Conservation (phyloP, 257 asterid species). For the Echites panduratus region DNA sequence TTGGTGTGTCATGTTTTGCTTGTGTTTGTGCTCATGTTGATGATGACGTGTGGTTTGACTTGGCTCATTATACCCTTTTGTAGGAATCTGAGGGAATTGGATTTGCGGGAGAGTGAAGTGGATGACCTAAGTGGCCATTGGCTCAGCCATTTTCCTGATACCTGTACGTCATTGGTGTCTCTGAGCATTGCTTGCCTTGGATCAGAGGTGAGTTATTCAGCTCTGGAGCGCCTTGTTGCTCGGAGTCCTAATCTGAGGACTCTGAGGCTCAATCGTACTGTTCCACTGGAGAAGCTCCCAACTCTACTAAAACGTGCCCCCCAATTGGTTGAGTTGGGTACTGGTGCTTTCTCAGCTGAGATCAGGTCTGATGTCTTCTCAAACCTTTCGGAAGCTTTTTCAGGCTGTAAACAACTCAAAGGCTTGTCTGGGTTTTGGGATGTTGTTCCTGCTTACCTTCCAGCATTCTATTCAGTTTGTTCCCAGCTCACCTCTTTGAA, state of each 20-base stretch:
- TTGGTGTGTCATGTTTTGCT: no score
- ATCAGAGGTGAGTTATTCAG: constrained; percentile 38
- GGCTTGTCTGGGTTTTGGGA: constrained; percentile 94
- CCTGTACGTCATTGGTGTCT: constrained; percentile 35
- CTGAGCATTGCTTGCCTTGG: constrained; percentile 37
- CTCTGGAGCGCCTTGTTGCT: constrained; percentile 38
- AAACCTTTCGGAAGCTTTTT: constrained; percentile 56
- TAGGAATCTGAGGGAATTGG: constrained; percentile 46
- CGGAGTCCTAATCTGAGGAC: constrained; percentile 35
- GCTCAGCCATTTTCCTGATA: constrained; percentile 45
- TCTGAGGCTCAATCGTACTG: constrained; percentile 40
- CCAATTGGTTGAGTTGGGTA: constrained; percentile 32
- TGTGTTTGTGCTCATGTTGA: not conserved
- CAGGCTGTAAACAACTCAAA: constrained; percentile 64
- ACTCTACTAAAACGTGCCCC: constrained; percentile 37
- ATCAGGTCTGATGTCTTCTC: constrained; percentile 37
- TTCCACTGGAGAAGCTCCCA: constrained; percentile 43
- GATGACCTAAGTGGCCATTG: constrained; percentile 51
- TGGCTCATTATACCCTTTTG: not conserved
- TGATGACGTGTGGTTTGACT: not conserved
- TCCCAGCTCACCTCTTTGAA: constrained; percentile 66
- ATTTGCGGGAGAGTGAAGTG: constrained; percentile 42
- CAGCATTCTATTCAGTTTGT: constrained; percentile 65
- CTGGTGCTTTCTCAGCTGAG: constrained; percentile 40
- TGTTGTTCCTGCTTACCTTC: constrained; percentile 76